Conservation (phyloP, 2,329 filamentous ascomycete genomes). For the Pyrenophora graminea region DNA sequence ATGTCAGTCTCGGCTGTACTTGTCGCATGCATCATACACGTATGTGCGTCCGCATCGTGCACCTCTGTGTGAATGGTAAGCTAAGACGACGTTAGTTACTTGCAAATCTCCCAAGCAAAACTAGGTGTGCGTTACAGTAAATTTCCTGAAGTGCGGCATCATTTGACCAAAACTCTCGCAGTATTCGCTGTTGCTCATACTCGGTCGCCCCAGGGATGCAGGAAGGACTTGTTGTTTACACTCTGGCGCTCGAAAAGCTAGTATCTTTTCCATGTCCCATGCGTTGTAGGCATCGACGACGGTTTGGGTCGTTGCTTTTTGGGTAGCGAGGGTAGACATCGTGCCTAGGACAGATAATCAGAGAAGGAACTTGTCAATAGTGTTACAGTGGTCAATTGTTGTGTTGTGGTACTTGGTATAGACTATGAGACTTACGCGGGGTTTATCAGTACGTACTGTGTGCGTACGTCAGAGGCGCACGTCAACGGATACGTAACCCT, state of each 20-base stretch:
- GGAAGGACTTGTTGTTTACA: slow-evolving; percentile 7
- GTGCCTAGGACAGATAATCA: background rate
- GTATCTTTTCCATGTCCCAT: slow-evolving; percentile 6
- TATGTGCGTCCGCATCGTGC: background rate
- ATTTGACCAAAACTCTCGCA: background rate
- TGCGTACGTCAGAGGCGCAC: too few relatives aligned
- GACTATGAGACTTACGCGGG: too few relatives aligned
- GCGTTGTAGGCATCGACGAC: slow-evolving; percentile 10
- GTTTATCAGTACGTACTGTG: too few relatives aligned
- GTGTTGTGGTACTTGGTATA: background rate
- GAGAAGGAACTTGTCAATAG: background rate
- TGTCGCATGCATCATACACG: slow-evolving; percentile 1
- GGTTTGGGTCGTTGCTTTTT: slow-evolving; percentile 5
- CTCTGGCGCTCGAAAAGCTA: slow-evolving; percentile 6
- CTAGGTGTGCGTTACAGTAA: slow-evolving; percentile 2
- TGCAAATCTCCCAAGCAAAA: background rate
- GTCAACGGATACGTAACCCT: too few relatives aligned
- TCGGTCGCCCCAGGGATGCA: slow-evolving; percentile 2
- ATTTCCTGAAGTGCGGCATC: slow-evolving; percentile 4
- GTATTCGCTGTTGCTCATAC: slow-evolving; percentile 9
- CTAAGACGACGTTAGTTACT: background rate
- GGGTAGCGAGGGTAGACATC: slow-evolving; percentile 4
- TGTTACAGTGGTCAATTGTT: background rate
- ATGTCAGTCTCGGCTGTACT: slow-evolving; percentile 3
- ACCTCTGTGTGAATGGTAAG: background rate